A percentile compares a stretch with the other conserved stretches of the same genome.
phyloP scores from a whole-genome alignment of 805 yeast genomes.

The Isabelozyma pseudorhagii region DNA sequence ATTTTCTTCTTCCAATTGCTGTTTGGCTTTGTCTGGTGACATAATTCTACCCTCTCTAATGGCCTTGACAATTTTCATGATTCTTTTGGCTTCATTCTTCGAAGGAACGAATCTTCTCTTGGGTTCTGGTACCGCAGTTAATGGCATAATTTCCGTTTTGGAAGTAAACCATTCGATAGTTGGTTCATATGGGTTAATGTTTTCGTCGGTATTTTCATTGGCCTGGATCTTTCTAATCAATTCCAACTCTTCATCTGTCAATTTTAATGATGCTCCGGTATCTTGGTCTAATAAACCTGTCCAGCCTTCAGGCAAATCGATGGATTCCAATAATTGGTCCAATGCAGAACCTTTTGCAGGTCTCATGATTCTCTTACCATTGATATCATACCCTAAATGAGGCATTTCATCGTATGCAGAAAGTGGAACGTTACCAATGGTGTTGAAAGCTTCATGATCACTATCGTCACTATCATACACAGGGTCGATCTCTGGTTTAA shows the following conservation, averaged over 20 bases:
- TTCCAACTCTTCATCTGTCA: slow-evolving; percentile 84
- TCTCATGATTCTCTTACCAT: slow-evolving; percentile 97
- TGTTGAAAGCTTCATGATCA: slow-evolving; percentile 74
- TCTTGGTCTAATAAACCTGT: slow-evolving; percentile 90
- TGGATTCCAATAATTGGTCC: slow-evolving; percentile 82
- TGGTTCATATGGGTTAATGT: slow-evolving; percentile 86
- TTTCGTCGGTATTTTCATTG: slow-evolving; percentile 79
- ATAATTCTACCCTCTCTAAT: slow-evolving; percentile 94
- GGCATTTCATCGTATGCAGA: slow-evolving; percentile 97
- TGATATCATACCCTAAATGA: slow-evolving; percentile 93
- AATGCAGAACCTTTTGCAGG: slow-evolving; percentile 97
- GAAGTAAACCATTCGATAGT: slow-evolving; percentile 94
- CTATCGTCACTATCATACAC: slow-evolving; percentile 93
- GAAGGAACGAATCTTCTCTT: slow-evolving; percentile 96
- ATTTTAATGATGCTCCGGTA: slow-evolving; percentile 81
- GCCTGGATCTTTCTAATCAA: slow-evolving; percentile 80
- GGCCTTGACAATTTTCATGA: slow-evolving; percentile 95
- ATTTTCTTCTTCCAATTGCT: slow-evolving; percentile 51
- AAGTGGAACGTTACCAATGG: slow-evolving; percentile 91
- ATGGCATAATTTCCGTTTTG: slow-evolving; percentile 82
- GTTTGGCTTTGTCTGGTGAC: slow-evolving; percentile 61
- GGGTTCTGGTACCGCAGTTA: slow-evolving; percentile 94
- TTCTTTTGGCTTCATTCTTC: slow-evolving; percentile 91
- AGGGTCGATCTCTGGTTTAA: slow-evolving; percentile 90
- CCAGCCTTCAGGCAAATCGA: slow-evolving; percentile 98